These are phyloP conservation scores for Yarrowia porcina DNA, from an alignment of 805 yeast genomes.

Conservation along the genomic window DNA sequence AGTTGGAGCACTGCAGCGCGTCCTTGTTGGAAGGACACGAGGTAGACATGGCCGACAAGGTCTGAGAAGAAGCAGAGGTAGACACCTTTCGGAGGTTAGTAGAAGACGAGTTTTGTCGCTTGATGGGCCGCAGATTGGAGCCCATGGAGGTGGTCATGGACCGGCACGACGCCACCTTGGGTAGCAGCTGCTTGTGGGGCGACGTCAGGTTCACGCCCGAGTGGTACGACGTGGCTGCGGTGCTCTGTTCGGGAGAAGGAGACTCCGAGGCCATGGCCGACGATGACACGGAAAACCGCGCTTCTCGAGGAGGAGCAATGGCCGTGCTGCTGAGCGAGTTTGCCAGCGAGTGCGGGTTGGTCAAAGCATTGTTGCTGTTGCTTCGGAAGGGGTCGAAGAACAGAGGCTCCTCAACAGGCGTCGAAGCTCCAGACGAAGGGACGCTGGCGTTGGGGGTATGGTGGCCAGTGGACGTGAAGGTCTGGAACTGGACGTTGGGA, in stretches of 20 bases:
- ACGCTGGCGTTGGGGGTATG: slow-evolving; percentile 15
- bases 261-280: slow-evolving; percentile 21
- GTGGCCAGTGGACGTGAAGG: neutral
- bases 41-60: slow-evolving; percentile 10
- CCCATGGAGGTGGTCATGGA: slow-evolving; percentile 18
- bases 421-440: slow-evolving; percentile 20
- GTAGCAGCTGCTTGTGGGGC: slow-evolving; percentile 25
- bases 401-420: slow-evolving; percentile 25
- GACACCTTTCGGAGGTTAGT: slow-evolving; percentile 25
- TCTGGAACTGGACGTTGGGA: slow-evolving; percentile 23
- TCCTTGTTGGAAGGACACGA: slow-evolving; percentile 21
- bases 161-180: slow-evolving; percentile 11
- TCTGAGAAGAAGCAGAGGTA: slow-evolving; percentile 8
- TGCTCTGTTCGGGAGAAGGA: slow-evolving; percentile 23
- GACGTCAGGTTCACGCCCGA: slow-evolving; percentile 22
- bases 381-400: slow-evolving; percentile 25
- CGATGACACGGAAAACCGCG: slow-evolving; percentile 14
- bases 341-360: slow-evolving; percentile 17
- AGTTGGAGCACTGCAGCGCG: slow-evolving; percentile 61
- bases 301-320: slow-evolving; percentile 22
- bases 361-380: slow-evolving; percentile 1
- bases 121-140: slow-evolving; percentile 23
- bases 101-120: slow-evolving; percentile 24
- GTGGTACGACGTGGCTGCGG: slow-evolving; percentile 22
- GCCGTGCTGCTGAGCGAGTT: slow-evolving; percentile 24